Base-by-base conservation (phyloP, 23 red algal genomes). In the Gracilariopsis chorda region DNA sequence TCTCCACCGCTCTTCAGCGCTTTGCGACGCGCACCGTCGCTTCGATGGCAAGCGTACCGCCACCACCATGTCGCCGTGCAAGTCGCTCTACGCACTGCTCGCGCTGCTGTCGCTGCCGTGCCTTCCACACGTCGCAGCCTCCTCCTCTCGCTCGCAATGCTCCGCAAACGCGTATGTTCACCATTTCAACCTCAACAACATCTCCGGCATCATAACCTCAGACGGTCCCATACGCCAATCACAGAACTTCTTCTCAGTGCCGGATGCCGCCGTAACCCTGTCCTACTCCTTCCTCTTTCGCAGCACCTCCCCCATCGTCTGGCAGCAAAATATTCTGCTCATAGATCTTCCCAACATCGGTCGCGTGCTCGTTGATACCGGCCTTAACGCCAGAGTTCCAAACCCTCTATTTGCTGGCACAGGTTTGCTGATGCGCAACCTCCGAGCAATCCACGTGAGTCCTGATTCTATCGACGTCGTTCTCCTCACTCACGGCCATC, bases 401-500 rank as follows among this genome's bases (percentile, higher is more conserved):
- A 39, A 12, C 32, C 62, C 62, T 17, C 62, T 36, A 20, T 68
- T 68, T 68, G 62, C 62, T n/a, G n/a, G n/a, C n/a, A n/a, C n/a
- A n/a, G n/a, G 62, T 39, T 20, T 41, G 2, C 33, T 68, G 62
- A 4, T 68, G 34, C 33, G 41, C 62, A 68, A 68, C 32, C 41
- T 68, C 33, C 41, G 35, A 9, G 35, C 62, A 1, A 40, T 68
- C 41, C 33, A 36, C 3, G 13, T 85, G 25, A 39, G 30, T 19
- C 37, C 57, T 9, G 56, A 85, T 19, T 85, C 80, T 0, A 85
- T 85, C 40, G 56, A 85, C 21, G 14, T 20, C 5, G 59, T 85
- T 13, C 57, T 85, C 10, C n/a, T 85, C 29, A 85, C 80, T 11
- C 80, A 85, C 28, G 80, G 80, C 21, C 80, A 85, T 30, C 80